Evolutionary conservation across 1,139 yeast species (phyloP), one percentile per base, ranked within the genome.

Genomic region (Diutina siamensis): DNA sequence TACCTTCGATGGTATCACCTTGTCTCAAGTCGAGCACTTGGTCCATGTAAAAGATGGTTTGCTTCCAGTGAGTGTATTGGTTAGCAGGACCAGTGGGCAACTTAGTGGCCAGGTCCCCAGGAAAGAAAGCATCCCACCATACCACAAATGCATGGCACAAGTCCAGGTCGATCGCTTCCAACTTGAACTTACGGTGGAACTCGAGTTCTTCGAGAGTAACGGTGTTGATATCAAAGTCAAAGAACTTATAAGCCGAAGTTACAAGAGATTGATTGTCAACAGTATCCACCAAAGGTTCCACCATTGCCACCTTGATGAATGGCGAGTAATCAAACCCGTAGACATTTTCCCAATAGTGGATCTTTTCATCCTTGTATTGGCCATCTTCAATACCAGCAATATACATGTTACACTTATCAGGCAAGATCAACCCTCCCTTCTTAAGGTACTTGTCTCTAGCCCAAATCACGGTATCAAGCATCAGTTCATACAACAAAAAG

Each of bases 311-410:
- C 46, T 81, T 76, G 48, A 72, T 73, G 58, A 76, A 76, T 44
- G 81, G 81, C 45, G 94, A 71, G 67, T 86, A 92, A 63, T 94
- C 97, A 60, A 92, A 92, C 8, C 99, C 98, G 57, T 92, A 92
- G 33, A 92, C 97, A 58, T 89, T 89, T 62, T 85, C 88, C 99
- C 99, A 92, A 67, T 80, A 94, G 56, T 83, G 85, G 54, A 92
- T 80, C 61, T 92, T 92, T 58, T 92, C 97, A 46, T 83, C 83
- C 67, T 89, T 92, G 68, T 92, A 92, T 53, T 86, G 85, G 42
- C 86, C 88, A 62, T 92, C 99, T 67, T 94, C 98, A 58, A 94
- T 83, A 53, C 94, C 94, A 25, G 97, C 97, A 57, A 89, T 72
- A 62, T 80, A 82, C 74, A 92, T 86, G 40, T 86, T 74, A 53